Conservation (phyloP, 148 eudicot genomes). For the Heliamphora exappendiculata region DNA sequence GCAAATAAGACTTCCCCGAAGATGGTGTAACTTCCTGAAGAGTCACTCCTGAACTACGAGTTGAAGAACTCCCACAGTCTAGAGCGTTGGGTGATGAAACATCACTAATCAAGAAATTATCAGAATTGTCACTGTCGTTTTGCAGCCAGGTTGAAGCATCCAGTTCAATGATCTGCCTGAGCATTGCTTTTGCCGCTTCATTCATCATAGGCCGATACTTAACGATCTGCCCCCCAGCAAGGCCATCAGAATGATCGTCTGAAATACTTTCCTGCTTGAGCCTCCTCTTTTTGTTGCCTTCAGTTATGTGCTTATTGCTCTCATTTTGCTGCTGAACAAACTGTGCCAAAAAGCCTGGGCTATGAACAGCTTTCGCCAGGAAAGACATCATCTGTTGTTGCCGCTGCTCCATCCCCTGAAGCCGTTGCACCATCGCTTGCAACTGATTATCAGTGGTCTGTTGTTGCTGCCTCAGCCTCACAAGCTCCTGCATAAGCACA, state of each 20-base stretch:
- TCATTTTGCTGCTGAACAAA: conserved; percentile 47
- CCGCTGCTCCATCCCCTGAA: conserved; percentile 66
- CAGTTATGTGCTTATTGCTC: conserved; percentile 41
- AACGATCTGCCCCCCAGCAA: conserved; percentile 54
- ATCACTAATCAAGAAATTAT: conserved; percentile 26
- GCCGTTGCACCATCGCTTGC: conserved; percentile 54
- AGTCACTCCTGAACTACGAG: conserved; percentile 35
- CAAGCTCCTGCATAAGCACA: conserved; percentile 72
- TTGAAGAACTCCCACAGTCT: conserved; percentile 20
- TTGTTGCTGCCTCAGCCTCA: conserved; percentile 61
- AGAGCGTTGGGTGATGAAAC: conserved; percentile 19
- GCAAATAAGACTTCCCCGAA: conserved; percentile 18
- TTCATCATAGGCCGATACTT: conserved; percentile 46
- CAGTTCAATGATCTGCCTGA: conserved; percentile 39
- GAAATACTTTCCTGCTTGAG: conserved; percentile 39
- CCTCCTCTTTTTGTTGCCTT: conserved; percentile 58
- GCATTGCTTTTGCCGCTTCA: conserved; percentile 39
- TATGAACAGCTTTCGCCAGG: conserved; percentile 59
- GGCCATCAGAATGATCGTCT: conserved; percentile 18
- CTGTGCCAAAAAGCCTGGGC: conserved; percentile 63
- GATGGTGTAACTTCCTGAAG: conserved; percentile 45
- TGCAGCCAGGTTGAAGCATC: conserved; percentile 15
- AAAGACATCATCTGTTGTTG: conserved; percentile 78
- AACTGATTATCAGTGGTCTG: conserved; percentile 61
- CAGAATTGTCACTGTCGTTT: conserved; percentile 18